Conservation (phyloP, 83 land plant genomes). For the Diphasiastrum complanatum region DNA sequence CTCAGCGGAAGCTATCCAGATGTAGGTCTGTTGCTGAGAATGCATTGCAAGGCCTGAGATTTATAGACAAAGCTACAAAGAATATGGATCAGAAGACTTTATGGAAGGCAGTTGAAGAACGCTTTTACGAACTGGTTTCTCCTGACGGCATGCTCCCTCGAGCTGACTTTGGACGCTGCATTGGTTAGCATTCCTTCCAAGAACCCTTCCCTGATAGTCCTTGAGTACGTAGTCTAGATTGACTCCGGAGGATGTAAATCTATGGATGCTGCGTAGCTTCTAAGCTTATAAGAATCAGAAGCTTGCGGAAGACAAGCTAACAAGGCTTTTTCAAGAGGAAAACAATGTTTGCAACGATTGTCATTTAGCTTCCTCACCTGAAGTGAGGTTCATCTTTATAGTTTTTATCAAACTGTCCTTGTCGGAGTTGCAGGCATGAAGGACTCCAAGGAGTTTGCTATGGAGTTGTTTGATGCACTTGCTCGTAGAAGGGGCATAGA, state of each 20-base stretch:
- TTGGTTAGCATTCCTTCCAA: conserved; percentile 36
- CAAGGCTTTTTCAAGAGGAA: neutral
- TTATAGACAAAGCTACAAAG: conserved; percentile 36
- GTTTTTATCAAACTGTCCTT: neutral
- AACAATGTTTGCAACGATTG: neutral
- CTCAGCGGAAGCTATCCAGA: too few relatives aligned
- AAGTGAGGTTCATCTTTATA: too few relatives aligned
- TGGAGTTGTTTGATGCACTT: conserved; percentile 49
- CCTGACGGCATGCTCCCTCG: conserved; percentile 32
- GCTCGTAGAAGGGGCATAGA: conserved; percentile 45
- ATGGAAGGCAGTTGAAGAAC: conserved; percentile 52
- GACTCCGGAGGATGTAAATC: neutral
- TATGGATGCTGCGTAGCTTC: neutral
- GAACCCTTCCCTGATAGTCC: neutral
- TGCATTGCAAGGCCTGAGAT: conserved; percentile 46
- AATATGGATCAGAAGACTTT: conserved; percentile 38
- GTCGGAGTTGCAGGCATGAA: conserved; percentile 59
- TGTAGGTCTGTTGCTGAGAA: too few relatives aligned
- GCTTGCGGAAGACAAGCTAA: neutral
- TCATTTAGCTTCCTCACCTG: neutral
- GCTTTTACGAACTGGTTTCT: conserved; percentile 36
- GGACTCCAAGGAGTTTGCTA: conserved; percentile 64
- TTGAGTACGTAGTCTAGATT: neutral
- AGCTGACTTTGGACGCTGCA: conserved; percentile 62
- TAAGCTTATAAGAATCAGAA: neutral